These are phyloP conservation scores for Aspergillus sp. DNA, from an alignment of 2,329 filamentous ascomycete genomes.

Conservation along the genomic window DNA sequence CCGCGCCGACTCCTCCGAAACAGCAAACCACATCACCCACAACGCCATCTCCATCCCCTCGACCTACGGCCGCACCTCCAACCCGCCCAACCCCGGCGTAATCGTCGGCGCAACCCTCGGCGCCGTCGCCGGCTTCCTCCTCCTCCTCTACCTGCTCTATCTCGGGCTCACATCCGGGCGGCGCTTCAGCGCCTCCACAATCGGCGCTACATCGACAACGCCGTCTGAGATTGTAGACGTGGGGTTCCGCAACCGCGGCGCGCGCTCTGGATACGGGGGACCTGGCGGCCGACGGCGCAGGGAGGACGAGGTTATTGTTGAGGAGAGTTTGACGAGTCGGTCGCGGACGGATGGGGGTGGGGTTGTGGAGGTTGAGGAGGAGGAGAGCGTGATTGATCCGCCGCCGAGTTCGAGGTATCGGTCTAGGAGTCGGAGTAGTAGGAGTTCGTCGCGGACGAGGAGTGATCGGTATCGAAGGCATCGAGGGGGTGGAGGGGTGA, in stretches of 20 bases:
- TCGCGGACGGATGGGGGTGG: conserved; percentile 27
- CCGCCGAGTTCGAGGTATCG: conserved; percentile 20
- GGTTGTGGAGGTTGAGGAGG: conserved; percentile 29
- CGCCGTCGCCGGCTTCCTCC: conserved; percentile 51
- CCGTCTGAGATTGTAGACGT: conserved; percentile 25
- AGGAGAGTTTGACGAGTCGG: neutral
- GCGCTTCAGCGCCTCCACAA: conserved; percentile 25
- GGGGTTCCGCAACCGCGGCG: neutral
- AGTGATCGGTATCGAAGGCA: neutral
- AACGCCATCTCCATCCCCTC: conserved; percentile 55
- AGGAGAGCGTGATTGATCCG: conserved; percentile 28
- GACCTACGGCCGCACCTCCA: conserved; percentile 54
- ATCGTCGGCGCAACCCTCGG: conserved; percentile 30
- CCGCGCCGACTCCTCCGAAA: neutral
- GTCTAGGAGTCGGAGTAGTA: conserved; percentile 17
- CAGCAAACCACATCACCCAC: conserved; percentile 1
- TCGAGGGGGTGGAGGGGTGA: conserved; percentile 34
- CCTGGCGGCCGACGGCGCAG: neutral
- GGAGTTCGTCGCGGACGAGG: conserved; percentile 54
- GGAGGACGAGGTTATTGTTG: neutral
- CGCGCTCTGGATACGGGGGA: no score
- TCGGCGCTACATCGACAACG: conserved; percentile 25
- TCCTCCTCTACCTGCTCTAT: conserved; percentile 55
- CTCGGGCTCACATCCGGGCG: conserved; percentile 49
- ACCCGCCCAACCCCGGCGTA: conserved; percentile 40